phyloP scores from a whole-genome alignment of 345 rosid species.

The Euphorbia tirucalli region DNA sequence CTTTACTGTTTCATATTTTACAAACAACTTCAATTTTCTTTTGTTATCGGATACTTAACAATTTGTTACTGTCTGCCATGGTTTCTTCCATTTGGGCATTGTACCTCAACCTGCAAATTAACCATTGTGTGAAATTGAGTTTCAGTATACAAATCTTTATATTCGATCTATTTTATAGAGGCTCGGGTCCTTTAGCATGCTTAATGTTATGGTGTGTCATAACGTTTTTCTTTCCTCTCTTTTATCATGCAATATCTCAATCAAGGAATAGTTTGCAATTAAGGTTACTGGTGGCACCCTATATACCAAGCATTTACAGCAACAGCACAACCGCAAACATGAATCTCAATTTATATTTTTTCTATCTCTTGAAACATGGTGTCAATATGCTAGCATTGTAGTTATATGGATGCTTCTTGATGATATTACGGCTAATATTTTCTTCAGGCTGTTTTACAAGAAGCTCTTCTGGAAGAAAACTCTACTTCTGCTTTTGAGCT shows the following conservation, averaged over 20 bases:
- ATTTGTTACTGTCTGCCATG: not conserved
- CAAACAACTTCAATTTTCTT: not conserved
- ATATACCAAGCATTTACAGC: not conserved
- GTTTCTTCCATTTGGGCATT: no score
- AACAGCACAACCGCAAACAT: not conserved
- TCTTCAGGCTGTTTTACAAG: conserved; percentile 53
- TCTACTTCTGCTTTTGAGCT: conserved; percentile 50
- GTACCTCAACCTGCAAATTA: conserved; percentile 1
- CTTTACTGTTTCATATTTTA: no score
- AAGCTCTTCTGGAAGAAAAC: conserved; percentile 38
- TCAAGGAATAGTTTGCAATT: not conserved
- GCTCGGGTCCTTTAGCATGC: no score
- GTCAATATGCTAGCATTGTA: not conserved
- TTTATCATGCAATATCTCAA: not conserved
- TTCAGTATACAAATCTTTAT: not conserved
- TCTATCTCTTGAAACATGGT: not conserved
- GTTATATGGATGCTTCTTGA: conserved; percentile 4
- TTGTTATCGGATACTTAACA: not conserved
- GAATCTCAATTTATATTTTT: not conserved
- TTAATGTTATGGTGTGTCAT: not conserved
- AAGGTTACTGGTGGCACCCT: not conserved
- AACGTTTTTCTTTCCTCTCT: not conserved
- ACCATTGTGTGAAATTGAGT: not conserved
- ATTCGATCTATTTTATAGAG: no score
- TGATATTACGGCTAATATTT: conserved; percentile 18